Base-by-base conservation (phyloP, 768 basidiomycete species). In the Leucosporidium scottii region DNA sequence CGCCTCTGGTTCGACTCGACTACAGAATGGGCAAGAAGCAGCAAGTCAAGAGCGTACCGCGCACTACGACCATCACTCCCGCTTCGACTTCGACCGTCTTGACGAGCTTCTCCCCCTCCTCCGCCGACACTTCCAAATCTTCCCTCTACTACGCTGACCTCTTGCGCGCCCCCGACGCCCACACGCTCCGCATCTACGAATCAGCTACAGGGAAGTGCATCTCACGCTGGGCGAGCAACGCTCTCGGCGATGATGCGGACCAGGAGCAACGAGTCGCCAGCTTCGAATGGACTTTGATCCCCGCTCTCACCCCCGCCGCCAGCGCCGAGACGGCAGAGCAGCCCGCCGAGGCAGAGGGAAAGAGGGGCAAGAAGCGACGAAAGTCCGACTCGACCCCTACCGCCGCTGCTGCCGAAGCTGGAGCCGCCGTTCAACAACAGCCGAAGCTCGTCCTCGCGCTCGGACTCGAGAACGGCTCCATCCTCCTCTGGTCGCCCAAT, bases 311-410 rank as follows among this genome's bases (percentile, higher is more conserved):
- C 1, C 23, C 51, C 5, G 44, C 30, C 13, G 47, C 12, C 17
- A 47, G 10, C 17, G 30, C n/a, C n/a, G 58, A 31, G 31, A 20
- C 53, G 1, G 8, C 2, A 0, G 9, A 13, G 1, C 10, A 25
- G 23, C 56, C 28, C n/a, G 36, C 44, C 30, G 39, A 18, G 34
- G 66, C 48, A 23, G 49, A 34, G 60, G 47, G 49, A 7, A 72
- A 72, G 53, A 62, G 71, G 23, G 67, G 71, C 65, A 72, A 72
- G 71, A 72, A 72, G 60, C 65, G 71, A 17, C 57, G 71, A 50
- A 72, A 72, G 67, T 59, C 56, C 18, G 71, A 72, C 44, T 66
- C 67, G 30, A 60, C 71, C 0, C 25, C 36, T 9, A 64, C 63
- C 50, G 55, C 66, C 9, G 6, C 39, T n/a, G 17, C 51, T 21